phyloP scores from a whole-genome alignment of 2,329 filamentous ascomycete genomes.

The Neurospora crassa region DNA sequence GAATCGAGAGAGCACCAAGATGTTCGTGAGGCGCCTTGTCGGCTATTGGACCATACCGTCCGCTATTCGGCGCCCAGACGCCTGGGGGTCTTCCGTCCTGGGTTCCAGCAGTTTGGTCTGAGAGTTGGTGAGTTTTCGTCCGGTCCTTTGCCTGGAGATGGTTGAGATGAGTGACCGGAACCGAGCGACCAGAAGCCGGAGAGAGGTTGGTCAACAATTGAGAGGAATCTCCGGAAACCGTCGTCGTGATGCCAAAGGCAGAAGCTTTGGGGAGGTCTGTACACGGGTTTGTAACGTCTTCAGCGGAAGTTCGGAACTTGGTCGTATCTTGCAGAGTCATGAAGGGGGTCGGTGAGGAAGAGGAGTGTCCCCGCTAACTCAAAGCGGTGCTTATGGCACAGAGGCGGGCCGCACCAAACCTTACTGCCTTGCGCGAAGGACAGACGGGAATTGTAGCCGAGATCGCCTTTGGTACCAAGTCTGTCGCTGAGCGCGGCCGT shows the following conservation, averaged over 20 bases:
- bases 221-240: neutral
- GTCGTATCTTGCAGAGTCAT: neutral
- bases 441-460: constrained; percentile 11
- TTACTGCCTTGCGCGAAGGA: neutral
- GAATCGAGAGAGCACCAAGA: neutral
- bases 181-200: neutral
- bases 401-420: neutral
- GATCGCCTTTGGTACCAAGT: neutral
- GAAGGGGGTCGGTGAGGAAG: neutral
- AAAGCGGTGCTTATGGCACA: neutral
- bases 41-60: constrained; percentile 24
- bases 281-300: neutral
- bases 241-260: neutral
- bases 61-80: constrained; percentile 15
- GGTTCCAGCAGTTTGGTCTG: neutral
- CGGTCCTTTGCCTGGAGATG: neutral
- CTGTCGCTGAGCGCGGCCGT: neutral
- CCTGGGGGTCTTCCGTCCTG: constrained; percentile 7
- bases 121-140: neutral
- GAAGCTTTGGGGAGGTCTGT: neutral
- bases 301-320: neutral
- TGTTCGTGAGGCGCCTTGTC: constrained; percentile 15
- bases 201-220: neutral
- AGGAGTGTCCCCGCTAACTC: neutral
- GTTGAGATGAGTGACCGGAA: neutral